These are phyloP conservation scores for Gossypium mustelinum DNA, from an alignment of 345 rosid genomes.

Conservation along the genomic window DNA sequence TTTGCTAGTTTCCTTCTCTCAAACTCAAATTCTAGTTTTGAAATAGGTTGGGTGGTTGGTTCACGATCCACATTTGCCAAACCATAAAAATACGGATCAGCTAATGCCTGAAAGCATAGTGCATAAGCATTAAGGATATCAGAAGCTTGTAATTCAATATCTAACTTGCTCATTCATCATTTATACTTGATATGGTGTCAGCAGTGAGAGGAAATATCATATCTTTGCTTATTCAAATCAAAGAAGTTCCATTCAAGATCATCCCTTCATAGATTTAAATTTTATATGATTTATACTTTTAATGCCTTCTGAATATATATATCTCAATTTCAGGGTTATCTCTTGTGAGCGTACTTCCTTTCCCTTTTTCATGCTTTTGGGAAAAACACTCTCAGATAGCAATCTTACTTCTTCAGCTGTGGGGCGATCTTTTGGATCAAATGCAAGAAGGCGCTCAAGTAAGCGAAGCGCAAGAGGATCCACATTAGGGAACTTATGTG, in stretches of 20 bases:
- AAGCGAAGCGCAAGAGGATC: constrained; percentile 80
- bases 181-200: neutral
- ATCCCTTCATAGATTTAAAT: constrained; percentile 1
- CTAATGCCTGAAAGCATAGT: constrained; percentile 59
- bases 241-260: neutral
- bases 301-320: neutral
- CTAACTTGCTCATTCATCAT: neutral
- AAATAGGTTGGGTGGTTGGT: constrained; percentile 83
- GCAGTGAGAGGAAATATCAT: neutral
- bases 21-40: constrained; percentile 96
- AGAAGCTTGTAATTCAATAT: neutral
- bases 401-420: constrained; percentile 61
- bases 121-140: constrained; percentile 14
- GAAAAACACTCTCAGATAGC: neutral
- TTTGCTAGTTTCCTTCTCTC: constrained; percentile 89
- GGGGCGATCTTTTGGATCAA: constrained; percentile 98
- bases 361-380: neutral
- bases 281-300: neutral
- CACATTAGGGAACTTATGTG: constrained; percentile 74
- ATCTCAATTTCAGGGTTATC: constrained; percentile 2
- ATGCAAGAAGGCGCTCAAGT: constrained; percentile 75
- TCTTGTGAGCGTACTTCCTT: neutral
- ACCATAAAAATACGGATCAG: constrained; percentile 87
- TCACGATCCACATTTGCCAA: constrained; percentile 86
- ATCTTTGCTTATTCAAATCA: constrained; percentile 4